Conservation (phyloP, 352 stramenopile species). For the Globisporangium acanthophoron region DNA sequence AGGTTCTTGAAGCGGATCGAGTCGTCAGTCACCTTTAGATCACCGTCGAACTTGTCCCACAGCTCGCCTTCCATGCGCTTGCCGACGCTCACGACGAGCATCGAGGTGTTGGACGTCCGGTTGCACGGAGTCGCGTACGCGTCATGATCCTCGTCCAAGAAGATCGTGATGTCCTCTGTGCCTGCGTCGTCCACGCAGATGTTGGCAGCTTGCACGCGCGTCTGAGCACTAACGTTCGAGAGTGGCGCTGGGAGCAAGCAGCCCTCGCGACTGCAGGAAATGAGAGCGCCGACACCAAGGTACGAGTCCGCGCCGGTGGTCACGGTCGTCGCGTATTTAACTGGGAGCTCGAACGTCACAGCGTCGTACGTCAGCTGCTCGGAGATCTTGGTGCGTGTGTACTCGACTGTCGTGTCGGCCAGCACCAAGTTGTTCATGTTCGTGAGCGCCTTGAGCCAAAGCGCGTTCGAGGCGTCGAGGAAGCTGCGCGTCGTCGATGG, state of each 20-base stretch:
- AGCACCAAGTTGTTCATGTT: background rate
- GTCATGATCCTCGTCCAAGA: background rate
- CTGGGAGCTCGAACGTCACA: conserved; percentile 16
- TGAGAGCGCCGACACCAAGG: background rate
- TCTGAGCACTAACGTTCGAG: background rate
- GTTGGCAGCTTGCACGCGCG: conserved; percentile 8
- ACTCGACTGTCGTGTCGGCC: conserved; percentile 4
- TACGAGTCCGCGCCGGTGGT: background rate
- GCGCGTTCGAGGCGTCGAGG: background rate
- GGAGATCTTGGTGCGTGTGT: conserved; percentile 9
- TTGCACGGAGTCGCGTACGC: background rate
- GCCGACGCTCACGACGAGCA: conserved; percentile 7
- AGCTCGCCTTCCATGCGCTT: background rate
- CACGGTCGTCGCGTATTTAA: background rate
- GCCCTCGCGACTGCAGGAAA: conserved; percentile 3
- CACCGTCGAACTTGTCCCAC: background rate
- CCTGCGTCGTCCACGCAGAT: conserved; percentile 12
- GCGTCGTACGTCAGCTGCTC: conserved; percentile 14
- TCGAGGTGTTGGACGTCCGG: conserved; percentile 7
- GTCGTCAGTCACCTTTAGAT: too few relatives aligned
- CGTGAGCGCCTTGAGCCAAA: background rate
- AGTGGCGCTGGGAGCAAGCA: background rate
- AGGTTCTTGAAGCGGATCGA: conserved; percentile 2
- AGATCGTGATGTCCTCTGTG: conserved; percentile 7
- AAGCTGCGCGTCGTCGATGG: background rate